These are phyloP conservation scores for Cladosporium oxysporum DNA, from an alignment of 2,329 filamentous ascomycete genomes.

Conservation along the genomic window DNA sequence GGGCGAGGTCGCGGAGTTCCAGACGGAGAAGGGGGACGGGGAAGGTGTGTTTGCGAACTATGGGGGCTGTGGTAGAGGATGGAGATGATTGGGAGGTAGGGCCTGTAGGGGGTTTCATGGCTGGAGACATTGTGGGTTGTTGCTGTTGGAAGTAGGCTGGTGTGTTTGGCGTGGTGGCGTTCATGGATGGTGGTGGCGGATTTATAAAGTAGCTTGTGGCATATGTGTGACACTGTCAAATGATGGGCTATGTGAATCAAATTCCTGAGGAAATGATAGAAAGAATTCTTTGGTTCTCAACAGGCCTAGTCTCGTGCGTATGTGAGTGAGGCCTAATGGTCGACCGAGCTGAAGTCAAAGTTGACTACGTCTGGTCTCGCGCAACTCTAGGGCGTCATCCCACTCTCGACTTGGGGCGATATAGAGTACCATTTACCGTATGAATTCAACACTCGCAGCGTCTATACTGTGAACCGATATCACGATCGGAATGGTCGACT, in stretches of 20 bases:
- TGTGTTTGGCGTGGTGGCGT: slow-evolving; percentile 7
- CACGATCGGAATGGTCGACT: no score
- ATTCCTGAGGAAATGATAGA: neutral
- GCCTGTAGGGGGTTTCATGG: slow-evolving; percentile 21
- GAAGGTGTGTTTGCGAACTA: slow-evolving; percentile 35
- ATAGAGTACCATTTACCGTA: neutral
- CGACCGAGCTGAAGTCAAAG: neutral
- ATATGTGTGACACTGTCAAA: neutral
- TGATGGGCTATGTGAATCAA: neutral
- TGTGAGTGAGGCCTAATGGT: neutral
- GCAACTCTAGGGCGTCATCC: neutral
- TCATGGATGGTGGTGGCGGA: slow-evolving; percentile 1
- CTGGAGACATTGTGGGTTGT: slow-evolving; percentile 38
- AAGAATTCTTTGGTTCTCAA: neutral
- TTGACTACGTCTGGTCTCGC: neutral
- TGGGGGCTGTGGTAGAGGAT: slow-evolving; percentile 22
- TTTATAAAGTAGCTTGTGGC: neutral
- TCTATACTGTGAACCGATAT: neutral
- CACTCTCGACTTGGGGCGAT: neutral
- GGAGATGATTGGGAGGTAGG: neutral
- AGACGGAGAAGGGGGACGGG: slow-evolving; percentile 50
- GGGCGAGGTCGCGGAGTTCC: slow-evolving; percentile 52
- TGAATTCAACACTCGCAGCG: neutral
- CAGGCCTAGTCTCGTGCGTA: neutral
- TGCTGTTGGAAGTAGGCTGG: slow-evolving; percentile 43